phyloP scores from a whole-genome alignment of 2,329 filamentous ascomycete species.

The Cladosporium cucumerinum region DNA sequence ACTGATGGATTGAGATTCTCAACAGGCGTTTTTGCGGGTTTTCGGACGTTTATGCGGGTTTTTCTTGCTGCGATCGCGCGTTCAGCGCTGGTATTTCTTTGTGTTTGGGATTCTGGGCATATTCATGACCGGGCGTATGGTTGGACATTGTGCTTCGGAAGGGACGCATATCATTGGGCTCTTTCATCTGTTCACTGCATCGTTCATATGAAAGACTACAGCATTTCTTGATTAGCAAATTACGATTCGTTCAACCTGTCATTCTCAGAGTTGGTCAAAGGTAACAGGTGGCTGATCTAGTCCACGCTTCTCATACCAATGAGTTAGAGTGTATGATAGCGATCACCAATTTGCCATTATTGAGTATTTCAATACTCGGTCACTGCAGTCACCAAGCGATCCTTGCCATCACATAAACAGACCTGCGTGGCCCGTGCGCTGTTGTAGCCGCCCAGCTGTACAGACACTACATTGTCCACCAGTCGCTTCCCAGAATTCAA shows the following conservation, averaged over 20 bases:
- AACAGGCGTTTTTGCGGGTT: background rate
- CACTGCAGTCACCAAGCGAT: background rate
- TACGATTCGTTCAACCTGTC: background rate
- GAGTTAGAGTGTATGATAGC: background rate
- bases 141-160: background rate
- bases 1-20: background rate
- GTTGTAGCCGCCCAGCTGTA: background rate
- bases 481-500: constrained; percentile 9
- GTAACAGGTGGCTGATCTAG: background rate
- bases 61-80: background rate
- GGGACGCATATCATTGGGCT: background rate
- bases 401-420: background rate
- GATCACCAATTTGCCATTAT: background rate
- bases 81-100: constrained; percentile 10
- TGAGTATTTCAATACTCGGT: background rate
- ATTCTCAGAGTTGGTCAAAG: background rate
- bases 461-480: constrained; percentile 10
- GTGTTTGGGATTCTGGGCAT: background rate
- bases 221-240: background rate
- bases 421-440: background rate
- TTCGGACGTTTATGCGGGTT: background rate
- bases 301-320: background rate
- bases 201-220: background rate
- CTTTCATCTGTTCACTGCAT: background rate
- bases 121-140: background rate